Evolutionary conservation across 495 filamentous ascomycete genomes (phyloP).

Genomic region (Achaetomiella virescens): DNA sequence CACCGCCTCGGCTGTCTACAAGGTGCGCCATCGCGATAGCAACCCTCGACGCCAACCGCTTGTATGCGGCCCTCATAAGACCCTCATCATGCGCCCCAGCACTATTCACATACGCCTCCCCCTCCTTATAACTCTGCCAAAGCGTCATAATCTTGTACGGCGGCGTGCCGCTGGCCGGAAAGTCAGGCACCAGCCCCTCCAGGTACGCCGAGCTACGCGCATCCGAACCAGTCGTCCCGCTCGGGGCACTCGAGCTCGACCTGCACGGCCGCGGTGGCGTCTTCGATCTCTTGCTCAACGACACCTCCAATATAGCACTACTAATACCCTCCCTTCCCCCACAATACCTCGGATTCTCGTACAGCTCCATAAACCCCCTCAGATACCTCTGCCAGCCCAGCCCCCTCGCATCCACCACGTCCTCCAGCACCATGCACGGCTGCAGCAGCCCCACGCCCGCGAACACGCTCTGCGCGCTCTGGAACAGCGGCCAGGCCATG

Average conservation of each 20-base stretch:
- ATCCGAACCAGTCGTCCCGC: too few species aligned
- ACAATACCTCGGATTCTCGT: slow-evolving; percentile 15
- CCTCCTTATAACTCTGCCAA: slow-evolving; percentile 18
- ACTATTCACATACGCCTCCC: slow-evolving; percentile 11
- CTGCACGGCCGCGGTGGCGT: too few species aligned
- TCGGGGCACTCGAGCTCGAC: too few species aligned
- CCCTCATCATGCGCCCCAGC: slow-evolving; percentile 4
- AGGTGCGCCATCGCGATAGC: slow-evolving; percentile 16
- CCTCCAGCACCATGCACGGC: slow-evolving; percentile 22
- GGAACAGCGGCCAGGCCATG: slow-evolving; percentile 21
- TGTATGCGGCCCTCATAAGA: slow-evolving; percentile 7
- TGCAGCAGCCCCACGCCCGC: neutral
- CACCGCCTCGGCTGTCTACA: neutral
- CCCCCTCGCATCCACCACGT: slow-evolving; percentile 11
- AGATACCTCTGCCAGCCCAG: slow-evolving; percentile 12
- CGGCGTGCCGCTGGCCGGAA: neutral
- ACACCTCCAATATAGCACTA: too few species aligned
- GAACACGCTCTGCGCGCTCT: slow-evolving; percentile 13
- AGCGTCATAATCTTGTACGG: slow-evolving; percentile 12
- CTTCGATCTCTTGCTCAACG: too few species aligned
- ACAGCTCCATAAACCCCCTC: slow-evolving; percentile 13
- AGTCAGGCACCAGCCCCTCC: neutral
- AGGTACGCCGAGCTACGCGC: neutral
- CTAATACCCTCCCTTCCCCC: neutral
- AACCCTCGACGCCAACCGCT: slow-evolving; percentile 10